Percentiles rank a stretch among this genome's conserved stretches.
These are phyloP conservation scores for Stipa capillata DNA, from an alignment of 176 grass and related monocot genomes.

Conservation along the genomic window DNA sequence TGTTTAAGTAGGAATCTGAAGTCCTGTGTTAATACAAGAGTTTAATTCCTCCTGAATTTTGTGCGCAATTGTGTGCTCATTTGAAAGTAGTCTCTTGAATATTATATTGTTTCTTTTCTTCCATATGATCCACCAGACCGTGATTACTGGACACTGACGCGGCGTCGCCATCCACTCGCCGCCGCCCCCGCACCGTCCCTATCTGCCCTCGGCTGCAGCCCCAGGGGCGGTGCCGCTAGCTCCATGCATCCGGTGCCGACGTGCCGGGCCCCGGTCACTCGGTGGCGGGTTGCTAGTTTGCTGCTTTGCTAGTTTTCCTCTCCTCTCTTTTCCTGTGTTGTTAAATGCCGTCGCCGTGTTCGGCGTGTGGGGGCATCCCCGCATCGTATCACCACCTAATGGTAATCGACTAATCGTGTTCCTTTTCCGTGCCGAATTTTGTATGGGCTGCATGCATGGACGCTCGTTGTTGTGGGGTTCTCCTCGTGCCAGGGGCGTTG, in stretches of 20 bases:
- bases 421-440: not conserved
- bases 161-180: not conserved
- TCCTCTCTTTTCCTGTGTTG: not conserved
- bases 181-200: conserved; percentile 4
- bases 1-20: no score
- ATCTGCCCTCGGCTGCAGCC: not conserved
- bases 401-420: no score
- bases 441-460: not conserved
- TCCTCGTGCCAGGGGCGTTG: not conserved
- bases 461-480: not conserved
- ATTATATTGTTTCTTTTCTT: no score
- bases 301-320: no score
- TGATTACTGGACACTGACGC: conserved; percentile 18
- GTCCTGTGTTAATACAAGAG: no score
- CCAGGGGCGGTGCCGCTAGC: not conserved
- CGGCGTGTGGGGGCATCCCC: not conserved
- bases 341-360: not conserved
- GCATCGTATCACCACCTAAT: not conserved
- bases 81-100: no score
- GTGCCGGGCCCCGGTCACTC: not conserved
- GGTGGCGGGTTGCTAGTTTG: not conserved
- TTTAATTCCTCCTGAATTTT: no score
- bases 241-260: not conserved
- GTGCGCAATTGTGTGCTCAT: no score
- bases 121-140: no score